phyloP scores from a whole-genome alignment of 1,139 yeast species.

The Lodderomyces metapsilosis region DNA sequence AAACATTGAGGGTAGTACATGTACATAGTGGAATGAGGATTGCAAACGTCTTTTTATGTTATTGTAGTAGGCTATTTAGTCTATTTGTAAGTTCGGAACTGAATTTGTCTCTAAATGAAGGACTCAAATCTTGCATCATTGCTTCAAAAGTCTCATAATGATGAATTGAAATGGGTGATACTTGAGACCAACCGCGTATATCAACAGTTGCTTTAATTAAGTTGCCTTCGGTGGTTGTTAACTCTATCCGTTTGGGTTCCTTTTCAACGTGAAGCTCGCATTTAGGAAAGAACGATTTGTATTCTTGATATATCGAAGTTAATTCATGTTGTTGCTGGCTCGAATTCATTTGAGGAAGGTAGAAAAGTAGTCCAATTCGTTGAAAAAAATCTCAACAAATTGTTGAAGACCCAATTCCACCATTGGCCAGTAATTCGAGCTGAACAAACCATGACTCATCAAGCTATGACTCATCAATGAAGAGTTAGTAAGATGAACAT shows the following conservation, averaged over 20 bases:
- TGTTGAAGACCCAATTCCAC: no score
- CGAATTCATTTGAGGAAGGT: constrained; percentile 17
- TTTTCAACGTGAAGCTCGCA: constrained; percentile 17
- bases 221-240: constrained; percentile 18
- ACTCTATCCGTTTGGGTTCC: constrained; percentile 5
- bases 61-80: constrained; percentile 17
- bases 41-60: not conserved
- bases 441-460: no score
- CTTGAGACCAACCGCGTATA: constrained; percentile 34
- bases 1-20: constrained; percentile 1
- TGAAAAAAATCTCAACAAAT: no score
- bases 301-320: constrained; percentile 24
- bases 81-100: constrained; percentile 24
- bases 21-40: not conserved
- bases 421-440: no score
- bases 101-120: constrained; percentile 31
- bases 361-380: no score
- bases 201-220: constrained; percentile 28
- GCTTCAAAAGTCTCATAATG: constrained; percentile 45
- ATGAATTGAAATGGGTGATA: constrained; percentile 8
- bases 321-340: constrained; percentile 24
- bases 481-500: no score
- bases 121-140: constrained; percentile 39
- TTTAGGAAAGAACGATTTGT: constrained; percentile 24
- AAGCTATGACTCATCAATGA: no score